Percentiles rank a stretch among this genome's conserved stretches.
These are phyloP conservation scores for Salix caprea DNA, from an alignment of 345 rosid genomes.

Conservation along the genomic window DNA sequence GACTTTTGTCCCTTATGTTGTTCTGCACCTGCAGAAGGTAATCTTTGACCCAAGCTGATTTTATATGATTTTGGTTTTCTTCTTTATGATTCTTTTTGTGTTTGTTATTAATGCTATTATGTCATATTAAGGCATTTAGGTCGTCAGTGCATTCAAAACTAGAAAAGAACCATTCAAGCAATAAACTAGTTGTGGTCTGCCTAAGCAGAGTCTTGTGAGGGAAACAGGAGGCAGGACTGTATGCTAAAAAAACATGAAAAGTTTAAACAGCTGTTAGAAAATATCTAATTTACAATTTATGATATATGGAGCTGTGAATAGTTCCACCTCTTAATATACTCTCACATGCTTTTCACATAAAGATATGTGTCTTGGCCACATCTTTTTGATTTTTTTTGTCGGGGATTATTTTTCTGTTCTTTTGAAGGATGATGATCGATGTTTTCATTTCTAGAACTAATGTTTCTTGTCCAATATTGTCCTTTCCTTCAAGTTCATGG, in stretches of 20 bases:
- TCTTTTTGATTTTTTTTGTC: not conserved
- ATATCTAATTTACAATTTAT: not conserved
- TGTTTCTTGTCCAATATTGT: slow-evolving; percentile 11
- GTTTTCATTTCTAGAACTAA: slow-evolving; percentile 13
- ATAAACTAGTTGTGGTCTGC: not conserved
- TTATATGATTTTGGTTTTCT: not conserved
- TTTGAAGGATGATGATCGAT: not conserved
- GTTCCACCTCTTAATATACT: not conserved
- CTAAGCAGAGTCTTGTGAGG: not conserved
- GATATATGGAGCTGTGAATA: not conserved
- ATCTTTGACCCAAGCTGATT: slow-evolving; percentile 15
- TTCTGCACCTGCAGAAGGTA: slow-evolving; percentile 90
- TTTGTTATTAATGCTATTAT: not conserved
- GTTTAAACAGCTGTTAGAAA: not conserved
- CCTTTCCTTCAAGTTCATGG: slow-evolving; percentile 64
- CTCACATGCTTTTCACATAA: not conserved
- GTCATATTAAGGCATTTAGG: not conserved
- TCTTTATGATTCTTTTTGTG: not conserved
- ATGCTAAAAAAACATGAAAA: not conserved
- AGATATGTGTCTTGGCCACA: not conserved
- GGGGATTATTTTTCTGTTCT: not conserved
- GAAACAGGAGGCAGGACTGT: not conserved
- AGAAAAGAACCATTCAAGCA: not conserved
- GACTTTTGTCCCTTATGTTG: slow-evolving; percentile 95
- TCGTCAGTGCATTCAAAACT: not conserved